Percentiles rank a stretch among this genome's conserved stretches.
These are phyloP conservation scores for Calonectria fujianensis DNA, from an alignment of 2,329 filamentous ascomycete species.

Conservation along the genomic window DNA sequence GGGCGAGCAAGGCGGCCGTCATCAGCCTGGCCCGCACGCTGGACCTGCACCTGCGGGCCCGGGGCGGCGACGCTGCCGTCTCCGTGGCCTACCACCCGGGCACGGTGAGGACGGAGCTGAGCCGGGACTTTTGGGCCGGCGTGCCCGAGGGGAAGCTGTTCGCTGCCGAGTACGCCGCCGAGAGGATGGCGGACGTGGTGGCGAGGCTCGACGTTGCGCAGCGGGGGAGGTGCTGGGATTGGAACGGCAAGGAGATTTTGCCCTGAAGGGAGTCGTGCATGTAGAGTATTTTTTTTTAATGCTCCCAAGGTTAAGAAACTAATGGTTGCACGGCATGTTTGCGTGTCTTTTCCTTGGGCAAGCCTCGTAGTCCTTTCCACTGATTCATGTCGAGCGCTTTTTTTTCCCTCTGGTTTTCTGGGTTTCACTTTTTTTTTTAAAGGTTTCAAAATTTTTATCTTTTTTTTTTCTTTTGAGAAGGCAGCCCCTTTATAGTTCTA, in stretches of 20 bases:
- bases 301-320: no score
- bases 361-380: no score
- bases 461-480: no score
- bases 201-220: constrained; percentile 68
- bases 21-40: constrained; percentile 83
- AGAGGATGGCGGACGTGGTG: constrained; percentile 78
- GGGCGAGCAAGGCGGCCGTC: constrained; percentile 84
- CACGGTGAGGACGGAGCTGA: constrained; percentile 85
- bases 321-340: no score
- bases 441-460: no score
- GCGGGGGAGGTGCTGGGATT: constrained; percentile 81
- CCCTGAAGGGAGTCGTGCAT: constrained; percentile 2
- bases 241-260: constrained; percentile 75
- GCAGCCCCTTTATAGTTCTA: no score
- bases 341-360: no score
- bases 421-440: no score
- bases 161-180: constrained; percentile 78
- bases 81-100: constrained; percentile 85
- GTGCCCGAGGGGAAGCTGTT: constrained; percentile 79
- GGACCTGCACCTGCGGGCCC: constrained; percentile 78
- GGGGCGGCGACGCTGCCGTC: constrained; percentile 77
- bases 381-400: no score
- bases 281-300: no score
- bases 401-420: no score
- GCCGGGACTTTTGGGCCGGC: constrained; percentile 81